Evolutionary conservation across 768 basidiomycete species (phyloP), one percentile per base, ranked within the genome.

Genomic region (Mrakia blollopis): DNA sequence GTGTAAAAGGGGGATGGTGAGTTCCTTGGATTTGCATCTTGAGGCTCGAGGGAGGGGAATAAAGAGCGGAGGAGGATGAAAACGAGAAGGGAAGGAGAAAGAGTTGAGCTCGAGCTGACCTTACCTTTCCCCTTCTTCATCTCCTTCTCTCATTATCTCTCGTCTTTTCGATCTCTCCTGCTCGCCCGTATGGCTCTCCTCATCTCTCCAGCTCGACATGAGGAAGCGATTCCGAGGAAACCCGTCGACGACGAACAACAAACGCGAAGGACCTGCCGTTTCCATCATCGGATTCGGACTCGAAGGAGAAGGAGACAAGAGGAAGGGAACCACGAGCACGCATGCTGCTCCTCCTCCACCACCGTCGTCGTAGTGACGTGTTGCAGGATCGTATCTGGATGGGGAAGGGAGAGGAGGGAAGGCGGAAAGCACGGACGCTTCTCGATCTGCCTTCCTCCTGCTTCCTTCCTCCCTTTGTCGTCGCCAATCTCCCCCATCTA

Each of bases 131-230:
- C 73, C 18, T 37, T 41, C 30, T 68, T 35, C 72, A 72, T 65
- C 50, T 44, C 30, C 23, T 61, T 18, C 28, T 37, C n/a, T n/a
- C n/a, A n/a, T n/a, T n/a, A n/a, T n/a, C n/a, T n/a, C n/a, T n/a
- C n/a, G n/a, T n/a, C n/a, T n/a, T n/a, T n/a, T n/a, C n/a, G n/a
- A n/a, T n/a, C n/a, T n/a, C n/a, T n/a, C n/a, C n/a, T n/a, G n/a
- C n/a, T n/a, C n/a, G n/a, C n/a, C n/a, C n/a, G n/a, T n/a, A n/a
- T n/a, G n/a, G n/a, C n/a, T n/a, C n/a, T n/a, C n/a, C n/a, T n/a
- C n/a, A n/a, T n/a, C n/a, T n/a, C n/a, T n/a, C n/a, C 71, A 93
- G 91, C 84, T 93, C 80, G 91, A 93, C 81, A 93, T 93, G 91
- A 87, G 92, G 74, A 92, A 91, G 83, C 86, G 92, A 11, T 91